Evolutionary conservation across 495 filamentous ascomycete species (phyloP).

Genomic region (Haplographium delicatum): DNA sequence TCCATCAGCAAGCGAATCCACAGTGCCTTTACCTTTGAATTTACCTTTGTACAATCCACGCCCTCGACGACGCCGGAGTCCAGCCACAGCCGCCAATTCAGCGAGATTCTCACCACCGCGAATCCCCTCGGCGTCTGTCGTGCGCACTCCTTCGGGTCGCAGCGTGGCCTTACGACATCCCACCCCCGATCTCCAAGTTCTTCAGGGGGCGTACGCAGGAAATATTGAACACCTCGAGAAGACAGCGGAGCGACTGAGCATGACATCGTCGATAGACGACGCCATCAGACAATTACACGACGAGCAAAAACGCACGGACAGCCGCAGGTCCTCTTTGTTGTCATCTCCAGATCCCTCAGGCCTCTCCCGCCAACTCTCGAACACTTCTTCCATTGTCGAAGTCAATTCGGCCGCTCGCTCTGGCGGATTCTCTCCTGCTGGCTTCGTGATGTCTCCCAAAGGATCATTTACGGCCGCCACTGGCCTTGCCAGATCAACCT

Average conservation of each 20-base stretch:
- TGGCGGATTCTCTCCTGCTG: slow-evolving; percentile 66
- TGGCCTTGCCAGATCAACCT: slow-evolving; percentile 53
- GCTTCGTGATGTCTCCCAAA: slow-evolving; percentile 60
- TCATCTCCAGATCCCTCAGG: slow-evolving; percentile 29
- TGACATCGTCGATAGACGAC: slow-evolving; percentile 71
- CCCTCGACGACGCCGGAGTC: slow-evolving; percentile 7
- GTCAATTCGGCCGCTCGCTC: slow-evolving; percentile 59
- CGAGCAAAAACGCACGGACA: slow-evolving; percentile 67
- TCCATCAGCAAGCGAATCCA: slow-evolving; percentile 2
- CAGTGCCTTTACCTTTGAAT: neutral
- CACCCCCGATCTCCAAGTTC: slow-evolving; percentile 65
- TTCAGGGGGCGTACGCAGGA: slow-evolving; percentile 62
- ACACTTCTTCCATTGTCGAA: slow-evolving; percentile 61
- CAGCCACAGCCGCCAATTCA: slow-evolving; percentile 13
- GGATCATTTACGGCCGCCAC: slow-evolving; percentile 53
- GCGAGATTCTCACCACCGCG: neutral
- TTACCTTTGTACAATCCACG: neutral
- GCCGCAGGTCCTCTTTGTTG: slow-evolving; percentile 48
- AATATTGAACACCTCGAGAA: slow-evolving; percentile 81
- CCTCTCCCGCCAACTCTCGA: slow-evolving; percentile 44
- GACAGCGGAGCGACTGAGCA: slow-evolving; percentile 75
- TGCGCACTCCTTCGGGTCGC: slow-evolving; percentile 57
- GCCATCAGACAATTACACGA: slow-evolving; percentile 76
- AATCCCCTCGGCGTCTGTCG: slow-evolving; percentile 35
- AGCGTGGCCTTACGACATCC: slow-evolving; percentile 65